A percentile compares a stretch with the other conserved stretches of the same genome.
These are phyloP conservation scores for Colletotrichum tanaceti DNA, from an alignment of 2,329 filamentous ascomycete species.

Conservation along the genomic window DNA sequence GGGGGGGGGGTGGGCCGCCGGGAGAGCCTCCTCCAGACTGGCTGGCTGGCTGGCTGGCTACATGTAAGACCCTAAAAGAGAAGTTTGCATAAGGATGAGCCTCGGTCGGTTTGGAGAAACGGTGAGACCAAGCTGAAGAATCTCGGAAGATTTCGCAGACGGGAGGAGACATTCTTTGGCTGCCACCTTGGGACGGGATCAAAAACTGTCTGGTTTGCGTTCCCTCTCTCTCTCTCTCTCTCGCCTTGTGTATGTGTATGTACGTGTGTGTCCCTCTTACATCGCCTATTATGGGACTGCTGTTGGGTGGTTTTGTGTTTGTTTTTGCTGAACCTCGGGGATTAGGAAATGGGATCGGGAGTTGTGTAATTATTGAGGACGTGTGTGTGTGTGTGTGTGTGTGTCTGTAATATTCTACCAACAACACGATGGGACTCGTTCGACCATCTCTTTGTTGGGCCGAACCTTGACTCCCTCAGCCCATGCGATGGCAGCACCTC, in stretches of 20 bases:
- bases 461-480: conserved; percentile 13
- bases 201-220: conserved; percentile 14
- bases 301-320: conserved; percentile 1
- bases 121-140: neutral
- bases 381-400: too few species aligned
- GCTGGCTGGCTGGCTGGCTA: too few species aligned
- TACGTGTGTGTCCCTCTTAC: conserved; percentile 21
- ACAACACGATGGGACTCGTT: too few species aligned
- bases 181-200: neutral
- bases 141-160: neutral
- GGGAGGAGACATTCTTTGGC: neutral
- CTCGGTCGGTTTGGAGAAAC: too few species aligned
- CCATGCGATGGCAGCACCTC: conserved; percentile 10
- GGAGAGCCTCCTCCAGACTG: too few species aligned
- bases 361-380: too few species aligned
- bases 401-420: too few species aligned
- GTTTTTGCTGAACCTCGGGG: conserved; percentile 21
- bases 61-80: too few species aligned
- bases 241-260: too few species aligned
- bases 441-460: conserved; percentile 2
- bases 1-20: too few species aligned
- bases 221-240: neutral
- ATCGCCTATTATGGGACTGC: too few species aligned
- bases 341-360: conserved; percentile 2
- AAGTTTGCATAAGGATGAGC: too few species aligned